Percentiles rank a stretch among this genome's conserved stretches.
Conservation (phyloP, 176 grass and related monocot species). For the Oropetium thomaeum region DNA sequence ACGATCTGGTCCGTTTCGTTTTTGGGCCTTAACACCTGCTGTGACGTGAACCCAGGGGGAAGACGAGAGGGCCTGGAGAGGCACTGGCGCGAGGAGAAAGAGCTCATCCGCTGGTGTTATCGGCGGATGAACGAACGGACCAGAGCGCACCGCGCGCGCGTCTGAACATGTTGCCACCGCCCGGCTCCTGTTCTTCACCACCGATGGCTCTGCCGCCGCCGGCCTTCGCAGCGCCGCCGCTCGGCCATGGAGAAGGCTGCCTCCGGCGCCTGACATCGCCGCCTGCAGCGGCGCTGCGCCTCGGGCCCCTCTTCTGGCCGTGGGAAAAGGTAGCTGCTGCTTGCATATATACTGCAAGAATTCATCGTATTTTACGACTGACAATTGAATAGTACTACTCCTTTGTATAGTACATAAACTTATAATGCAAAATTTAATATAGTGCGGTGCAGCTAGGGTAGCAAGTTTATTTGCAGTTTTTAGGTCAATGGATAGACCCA, state of each 20-base stretch:
- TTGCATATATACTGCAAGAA: background rate
- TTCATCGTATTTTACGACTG: background rate
- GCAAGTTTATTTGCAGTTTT: too few relatives aligned
- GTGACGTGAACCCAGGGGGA: background rate
- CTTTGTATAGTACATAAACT: too few relatives aligned
- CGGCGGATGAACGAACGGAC: conserved; percentile 29
- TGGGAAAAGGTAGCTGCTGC: conserved; percentile 70
- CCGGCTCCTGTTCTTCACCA: background rate
- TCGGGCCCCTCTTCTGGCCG: conserved; percentile 91
- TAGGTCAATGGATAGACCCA: too few relatives aligned
- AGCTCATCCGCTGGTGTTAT: background rate
- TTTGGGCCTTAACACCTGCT: background rate
- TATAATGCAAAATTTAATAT: too few relatives aligned
- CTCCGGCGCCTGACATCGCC: conserved; percentile 3
- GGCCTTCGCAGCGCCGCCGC: background rate
- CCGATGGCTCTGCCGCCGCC: conserved; percentile 28
- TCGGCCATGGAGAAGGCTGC: background rate
- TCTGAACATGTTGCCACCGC: background rate
- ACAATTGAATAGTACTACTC: background rate
- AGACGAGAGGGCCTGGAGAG: background rate
- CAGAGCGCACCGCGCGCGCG: background rate
- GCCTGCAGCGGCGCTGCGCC: conserved; percentile 38
- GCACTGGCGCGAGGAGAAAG: background rate
- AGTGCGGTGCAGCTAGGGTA: too few relatives aligned
- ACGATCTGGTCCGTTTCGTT: background rate